Percentiles rank a stretch among this genome's conserved stretches.
phyloP scores from a whole-genome alignment of 225 moss, liverwort and hornwort species.

The Antitrichia curtipendula region DNA sequence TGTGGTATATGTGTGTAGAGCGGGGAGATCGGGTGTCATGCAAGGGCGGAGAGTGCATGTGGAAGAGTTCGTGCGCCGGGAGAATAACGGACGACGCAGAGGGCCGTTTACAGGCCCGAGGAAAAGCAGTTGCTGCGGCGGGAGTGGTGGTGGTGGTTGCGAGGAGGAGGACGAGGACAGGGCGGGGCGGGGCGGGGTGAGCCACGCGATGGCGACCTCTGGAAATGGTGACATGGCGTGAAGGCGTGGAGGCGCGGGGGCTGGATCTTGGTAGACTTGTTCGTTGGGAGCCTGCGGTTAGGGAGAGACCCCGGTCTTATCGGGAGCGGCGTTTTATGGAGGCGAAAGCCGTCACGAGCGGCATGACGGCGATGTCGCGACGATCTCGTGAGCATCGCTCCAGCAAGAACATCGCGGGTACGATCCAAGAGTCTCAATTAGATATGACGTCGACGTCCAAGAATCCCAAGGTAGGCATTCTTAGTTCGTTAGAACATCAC shows the following conservation, averaged over 20 bases:
- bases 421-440: slow-evolving; percentile 51
- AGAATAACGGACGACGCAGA: slow-evolving; percentile 36
- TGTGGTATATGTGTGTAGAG: neutral
- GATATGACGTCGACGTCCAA: slow-evolving; percentile 59
- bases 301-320: slow-evolving; percentile 8
- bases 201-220: slow-evolving; percentile 10
- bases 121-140: neutral
- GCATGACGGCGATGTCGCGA: slow-evolving; percentile 98
- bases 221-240: slow-evolving; percentile 21
- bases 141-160: neutral
- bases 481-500: slow-evolving; percentile 36
- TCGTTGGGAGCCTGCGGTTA: slow-evolving; percentile 24
- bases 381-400: slow-evolving; percentile 92
- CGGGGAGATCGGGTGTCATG: slow-evolving; percentile 20
- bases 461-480: slow-evolving; percentile 73
- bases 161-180: slow-evolving; percentile 6
- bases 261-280: slow-evolving; percentile 26
- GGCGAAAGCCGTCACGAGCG: slow-evolving; percentile 72
- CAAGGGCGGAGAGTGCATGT: slow-evolving; percentile 5
- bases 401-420: slow-evolving; percentile 63
- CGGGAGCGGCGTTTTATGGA: slow-evolving; percentile 84
- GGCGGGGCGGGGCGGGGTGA: slow-evolving; percentile 12
- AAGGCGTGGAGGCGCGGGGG: slow-evolving; percentile 8
- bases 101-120: neutral
- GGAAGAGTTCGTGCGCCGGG: slow-evolving; percentile 7